phyloP scores from a whole-genome alignment of 768 basidiomycete genomes.

The Termitomyces sp. region DNA sequence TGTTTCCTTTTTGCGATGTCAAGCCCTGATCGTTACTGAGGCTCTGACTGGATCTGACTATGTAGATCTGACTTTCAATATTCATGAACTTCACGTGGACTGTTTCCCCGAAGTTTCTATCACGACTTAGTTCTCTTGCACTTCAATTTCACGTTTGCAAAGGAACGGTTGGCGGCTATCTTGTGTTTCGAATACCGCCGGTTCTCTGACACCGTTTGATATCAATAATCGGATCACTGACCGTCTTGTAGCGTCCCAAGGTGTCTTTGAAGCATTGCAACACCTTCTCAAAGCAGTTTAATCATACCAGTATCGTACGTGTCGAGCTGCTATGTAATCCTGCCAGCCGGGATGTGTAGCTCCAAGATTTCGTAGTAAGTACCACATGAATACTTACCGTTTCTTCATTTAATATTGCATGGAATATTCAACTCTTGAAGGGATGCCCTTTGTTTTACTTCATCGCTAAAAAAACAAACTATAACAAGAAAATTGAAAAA shows the following conservation, averaged over 20 bases:
- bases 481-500: background rate
- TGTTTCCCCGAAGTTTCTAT: no score
- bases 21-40: background rate
- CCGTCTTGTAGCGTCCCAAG: no score
- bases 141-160: no score
- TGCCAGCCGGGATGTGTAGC: no score
- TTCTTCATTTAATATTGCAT: background rate
- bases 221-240: no score
- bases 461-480: background rate
- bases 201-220: no score
- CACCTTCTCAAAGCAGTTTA: background rate
- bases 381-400: background rate
- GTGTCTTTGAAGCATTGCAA: background rate
- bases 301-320: background rate
- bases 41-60: no score
- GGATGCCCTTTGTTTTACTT: background rate
- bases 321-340: background rate
- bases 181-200: no score
- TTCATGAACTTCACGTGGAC: background rate
- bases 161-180: no score
- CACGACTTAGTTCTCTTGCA: no score
- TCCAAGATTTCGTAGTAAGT: background rate
- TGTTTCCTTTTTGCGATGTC: slow-evolving; percentile 5
- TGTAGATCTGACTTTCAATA: background rate
- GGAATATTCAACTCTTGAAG: background rate